A percentile compares a stretch with the other conserved stretches of the same genome.
Evolutionary conservation across 225 moss, liverwort and hornwort genomes (phyloP).

Genomic region (Asterella californica): DNA sequence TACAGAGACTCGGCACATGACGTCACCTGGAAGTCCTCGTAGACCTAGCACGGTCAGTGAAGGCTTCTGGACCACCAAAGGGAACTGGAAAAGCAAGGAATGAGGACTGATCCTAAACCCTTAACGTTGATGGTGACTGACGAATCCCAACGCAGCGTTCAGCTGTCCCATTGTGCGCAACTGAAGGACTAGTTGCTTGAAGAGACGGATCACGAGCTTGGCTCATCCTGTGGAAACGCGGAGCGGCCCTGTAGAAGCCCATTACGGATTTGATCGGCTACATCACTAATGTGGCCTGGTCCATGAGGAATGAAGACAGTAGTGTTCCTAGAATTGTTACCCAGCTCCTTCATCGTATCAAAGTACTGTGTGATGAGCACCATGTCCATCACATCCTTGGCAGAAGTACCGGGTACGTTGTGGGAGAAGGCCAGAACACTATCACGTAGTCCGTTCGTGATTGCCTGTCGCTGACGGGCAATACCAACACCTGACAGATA

Average conservation of each 20-base stretch:
- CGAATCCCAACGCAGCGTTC: no score
- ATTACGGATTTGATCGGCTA: constrained; percentile 76
- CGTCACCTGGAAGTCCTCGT: no score
- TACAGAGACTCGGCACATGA: no score
- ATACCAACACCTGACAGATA: constrained; percentile 80
- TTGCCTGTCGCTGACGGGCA: constrained; percentile 89
- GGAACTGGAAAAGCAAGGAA: no score
- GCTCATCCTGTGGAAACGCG: neutral
- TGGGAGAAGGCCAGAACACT: constrained; percentile 78
- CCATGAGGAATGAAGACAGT: constrained; percentile 93
- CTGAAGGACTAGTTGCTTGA: neutral
- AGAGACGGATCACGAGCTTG: neutral
- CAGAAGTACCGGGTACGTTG: constrained; percentile 81
- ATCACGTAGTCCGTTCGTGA: constrained; percentile 85
- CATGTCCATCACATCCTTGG: constrained; percentile 96
- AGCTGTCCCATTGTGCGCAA: no score
- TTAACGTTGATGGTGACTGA: no score
- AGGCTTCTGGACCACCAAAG: no score
- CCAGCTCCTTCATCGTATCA: constrained; percentile 98
- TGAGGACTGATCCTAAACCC: no score
- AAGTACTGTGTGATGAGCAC: constrained; percentile 94
- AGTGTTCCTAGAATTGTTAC: constrained; percentile 67
- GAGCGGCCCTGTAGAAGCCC: constrained; percentile 71
- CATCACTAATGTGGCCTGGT: constrained; percentile 74
- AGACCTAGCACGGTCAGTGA: no score